Evolutionary conservation across 257 asterid species (phyloP).

Genomic region (Nicotiana sylvestris): DNA sequence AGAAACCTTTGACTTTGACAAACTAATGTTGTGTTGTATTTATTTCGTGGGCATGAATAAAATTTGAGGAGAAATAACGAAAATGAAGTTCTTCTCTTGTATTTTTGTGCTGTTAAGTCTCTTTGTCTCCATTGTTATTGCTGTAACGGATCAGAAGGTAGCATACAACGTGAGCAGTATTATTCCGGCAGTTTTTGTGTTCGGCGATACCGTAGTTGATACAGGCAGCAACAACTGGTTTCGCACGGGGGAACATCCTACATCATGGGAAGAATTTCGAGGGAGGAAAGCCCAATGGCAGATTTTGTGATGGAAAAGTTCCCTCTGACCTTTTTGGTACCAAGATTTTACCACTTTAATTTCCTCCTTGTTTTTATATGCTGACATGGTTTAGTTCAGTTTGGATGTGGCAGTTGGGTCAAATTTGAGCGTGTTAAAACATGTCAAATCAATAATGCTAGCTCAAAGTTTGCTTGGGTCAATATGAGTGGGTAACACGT

Average conservation of each 20-base stretch:
- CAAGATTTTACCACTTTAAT: no score
- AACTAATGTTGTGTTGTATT: background rate
- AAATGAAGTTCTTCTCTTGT: background rate
- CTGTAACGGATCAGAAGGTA: constrained; percentile 3
- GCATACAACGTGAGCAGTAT: constrained; percentile 12
- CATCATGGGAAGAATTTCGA: constrained; percentile 53
- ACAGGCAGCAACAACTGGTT: constrained; percentile 19
- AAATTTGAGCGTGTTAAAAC: no score
- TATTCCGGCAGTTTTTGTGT: constrained; percentile 42
- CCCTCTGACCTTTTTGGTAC: constrained; percentile 53
- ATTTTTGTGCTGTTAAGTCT: background rate
- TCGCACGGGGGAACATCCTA: constrained; percentile 28
- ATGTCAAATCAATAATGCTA: no score
- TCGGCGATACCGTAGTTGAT: constrained; percentile 49
- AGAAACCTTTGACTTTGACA: background rate
- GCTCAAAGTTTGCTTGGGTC: no score
- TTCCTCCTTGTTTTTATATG: no score
- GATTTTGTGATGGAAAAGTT: constrained; percentile 56
- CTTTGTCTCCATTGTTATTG: background rate
- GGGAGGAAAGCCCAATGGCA: constrained; percentile 52
- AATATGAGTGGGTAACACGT: no score
- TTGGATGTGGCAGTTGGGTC: no score
- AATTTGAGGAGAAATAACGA: no score
- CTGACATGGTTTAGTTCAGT: no score
- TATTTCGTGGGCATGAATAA: no score